phyloP scores from a whole-genome alignment of 768 basidiomycete species.

The Termitomyces bulborhizus region DNA sequence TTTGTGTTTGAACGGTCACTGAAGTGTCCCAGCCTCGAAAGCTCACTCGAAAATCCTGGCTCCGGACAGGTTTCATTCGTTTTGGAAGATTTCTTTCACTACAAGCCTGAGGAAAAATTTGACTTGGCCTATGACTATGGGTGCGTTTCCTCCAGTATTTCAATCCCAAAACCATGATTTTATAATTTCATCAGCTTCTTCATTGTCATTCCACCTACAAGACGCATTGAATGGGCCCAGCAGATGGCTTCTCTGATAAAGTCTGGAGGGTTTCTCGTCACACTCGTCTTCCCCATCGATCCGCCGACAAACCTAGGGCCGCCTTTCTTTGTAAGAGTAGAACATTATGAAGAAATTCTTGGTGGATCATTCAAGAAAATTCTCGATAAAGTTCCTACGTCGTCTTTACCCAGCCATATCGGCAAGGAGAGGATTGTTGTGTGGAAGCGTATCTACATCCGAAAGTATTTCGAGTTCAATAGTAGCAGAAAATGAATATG shows the following conservation, averaged over 20 bases:
- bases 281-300: constrained; percentile 52
- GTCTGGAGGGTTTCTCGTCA: constrained; percentile 57
- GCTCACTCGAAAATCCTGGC: neutral
- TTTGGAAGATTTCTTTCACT: constrained; percentile 48
- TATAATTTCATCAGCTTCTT: constrained; percentile 45
- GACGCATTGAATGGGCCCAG: constrained; percentile 48
- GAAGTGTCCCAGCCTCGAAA: neutral
- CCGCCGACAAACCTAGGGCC: constrained; percentile 42
- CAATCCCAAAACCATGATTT: no score
- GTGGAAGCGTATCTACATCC: constrained; percentile 33
- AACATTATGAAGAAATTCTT: constrained; percentile 49
- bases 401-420: constrained; percentile 30
- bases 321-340: constrained; percentile 53
- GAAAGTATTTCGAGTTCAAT: neutral
- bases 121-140: constrained; percentile 66
- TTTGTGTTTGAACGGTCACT: neutral
- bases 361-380: constrained; percentile 46
- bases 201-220: constrained; percentile 56
- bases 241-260: constrained; percentile 53
- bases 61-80: constrained; percentile 31
- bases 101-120: constrained; percentile 31
- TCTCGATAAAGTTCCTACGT: constrained; percentile 42
- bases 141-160: constrained; percentile 18
- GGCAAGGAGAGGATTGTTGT: constrained; percentile 49
- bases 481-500: no score